Conservation (phyloP, 75 land plant genomes). For the Picea glauca region DNA sequence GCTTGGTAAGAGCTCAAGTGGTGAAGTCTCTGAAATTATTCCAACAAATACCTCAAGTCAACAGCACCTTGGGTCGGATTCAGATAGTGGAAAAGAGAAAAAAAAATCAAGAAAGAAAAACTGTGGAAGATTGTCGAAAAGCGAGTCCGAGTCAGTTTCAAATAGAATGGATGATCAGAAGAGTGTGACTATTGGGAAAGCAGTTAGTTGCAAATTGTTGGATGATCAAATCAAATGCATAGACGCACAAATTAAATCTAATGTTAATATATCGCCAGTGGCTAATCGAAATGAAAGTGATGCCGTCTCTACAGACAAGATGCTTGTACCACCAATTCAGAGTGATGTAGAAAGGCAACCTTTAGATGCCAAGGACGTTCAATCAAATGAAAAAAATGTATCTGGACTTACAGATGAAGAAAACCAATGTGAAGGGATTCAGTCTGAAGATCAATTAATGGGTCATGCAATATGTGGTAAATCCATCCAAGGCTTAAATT, state of each 20-base stretch:
- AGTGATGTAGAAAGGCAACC: too few relatives aligned
- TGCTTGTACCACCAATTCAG: too few relatives aligned
- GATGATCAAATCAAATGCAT: not conserved
- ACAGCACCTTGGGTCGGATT: conserved; percentile 11
- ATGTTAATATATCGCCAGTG: not conserved
- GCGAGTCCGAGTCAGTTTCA: not conserved
- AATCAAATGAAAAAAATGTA: too few relatives aligned
- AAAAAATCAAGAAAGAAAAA: conserved; percentile 1
- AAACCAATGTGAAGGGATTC: not conserved
- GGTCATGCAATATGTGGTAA: too few relatives aligned
- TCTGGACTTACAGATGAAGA: not conserved
- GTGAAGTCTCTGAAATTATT: conserved; percentile 12
- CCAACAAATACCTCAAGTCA: not conserved
- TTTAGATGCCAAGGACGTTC: too few relatives aligned
- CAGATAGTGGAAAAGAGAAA: not conserved
- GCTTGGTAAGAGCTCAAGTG: not conserved
- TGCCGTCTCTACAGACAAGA: too few relatives aligned
- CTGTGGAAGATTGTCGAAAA: not conserved
- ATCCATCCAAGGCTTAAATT: too few relatives aligned
- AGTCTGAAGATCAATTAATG: not conserved
- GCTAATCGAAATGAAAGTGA: not conserved
- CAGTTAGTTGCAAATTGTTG: not conserved
- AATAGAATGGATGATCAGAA: not conserved
- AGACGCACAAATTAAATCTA: not conserved
- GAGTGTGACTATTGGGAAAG: not conserved